These are phyloP conservation scores for Alternaria gaisen DNA, from an alignment of 2,329 filamentous ascomycete genomes.

Conservation along the genomic window DNA sequence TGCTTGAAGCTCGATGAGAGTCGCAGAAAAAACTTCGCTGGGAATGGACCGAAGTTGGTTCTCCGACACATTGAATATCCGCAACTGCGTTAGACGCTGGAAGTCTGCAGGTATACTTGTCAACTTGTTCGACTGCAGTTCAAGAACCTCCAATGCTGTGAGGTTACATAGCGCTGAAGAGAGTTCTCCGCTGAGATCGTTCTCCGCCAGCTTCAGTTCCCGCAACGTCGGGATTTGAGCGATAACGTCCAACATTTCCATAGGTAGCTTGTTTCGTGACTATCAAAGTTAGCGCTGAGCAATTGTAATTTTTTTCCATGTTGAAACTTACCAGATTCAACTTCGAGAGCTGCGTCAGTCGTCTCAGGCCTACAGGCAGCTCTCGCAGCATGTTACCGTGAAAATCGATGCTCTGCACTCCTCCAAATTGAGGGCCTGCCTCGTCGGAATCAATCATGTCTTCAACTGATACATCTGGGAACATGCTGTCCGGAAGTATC, in stretches of 20 bases:
- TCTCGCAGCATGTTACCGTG: constrained; percentile 81
- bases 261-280: constrained; percentile 83
- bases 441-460: constrained; percentile 69
- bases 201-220: constrained; percentile 77
- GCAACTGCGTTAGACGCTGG: constrained; percentile 72
- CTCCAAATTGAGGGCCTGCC: constrained; percentile 79
- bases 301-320: neutral
- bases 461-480: constrained; percentile 72
- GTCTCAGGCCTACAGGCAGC: constrained; percentile 78
- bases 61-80: constrained; percentile 79
- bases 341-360: constrained; percentile 76
- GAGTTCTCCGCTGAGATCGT: constrained; percentile 54
- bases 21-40: constrained; percentile 70
- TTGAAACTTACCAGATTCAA: constrained; percentile 75
- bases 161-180: constrained; percentile 71
- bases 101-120: constrained; percentile 73
- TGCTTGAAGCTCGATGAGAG: constrained; percentile 76
- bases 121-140: constrained; percentile 82
- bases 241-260: constrained; percentile 75
- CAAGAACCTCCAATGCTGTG: constrained; percentile 77
- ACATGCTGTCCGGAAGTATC: constrained; percentile 74
- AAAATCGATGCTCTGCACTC: constrained; percentile 81
- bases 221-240: constrained; percentile 75
- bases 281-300: constrained; percentile 44
- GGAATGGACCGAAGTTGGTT: constrained; percentile 79